Base-by-base conservation (phyloP, 306 rosid species). In the Castanea crenata region DNA sequence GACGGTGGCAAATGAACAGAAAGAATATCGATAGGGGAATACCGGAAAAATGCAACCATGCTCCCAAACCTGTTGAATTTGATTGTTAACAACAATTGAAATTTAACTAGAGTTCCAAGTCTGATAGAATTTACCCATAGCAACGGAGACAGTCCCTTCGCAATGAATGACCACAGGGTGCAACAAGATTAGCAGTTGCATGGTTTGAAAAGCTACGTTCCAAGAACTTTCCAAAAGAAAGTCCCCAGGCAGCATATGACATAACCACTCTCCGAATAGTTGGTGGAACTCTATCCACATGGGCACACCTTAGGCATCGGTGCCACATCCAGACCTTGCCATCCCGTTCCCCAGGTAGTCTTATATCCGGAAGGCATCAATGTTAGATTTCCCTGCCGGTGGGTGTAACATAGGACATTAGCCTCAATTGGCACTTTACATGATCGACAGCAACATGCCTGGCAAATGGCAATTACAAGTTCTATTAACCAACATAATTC, bases 301-400 rank as follows among this genome's bases (percentile, higher is more conserved):
- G 87, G 65, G 97, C 92, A 75, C 99, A 96, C 85, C 83, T 91
- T 52, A 93, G 78, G 80, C 99, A 96, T 19, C 99, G 92, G 77
- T 96, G 99, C 99, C 99, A 96, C 99, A 96, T 96, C 99, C 99
- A 96, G 77, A 93, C 90, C 85, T 90, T 93, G 31, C 94, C 98
- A 73, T 96, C 99, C 64, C 85, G 86, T 82, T 91, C 97, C 67
- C 99, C 99, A 2, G 97, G 94, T 68, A 96, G 87, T 85, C 85
- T 96, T 74, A 93, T 62, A n/a, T 92, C 83, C 55, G 92, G 89
- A 84, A 96, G 96, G 73, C 94, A 86, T 81, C 78, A 88, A 70
- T 31, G 99, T 93, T 81, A 96, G 97, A 86, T 96, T 96, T 77
- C 98, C 99, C 80, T 93, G 98, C 83, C 87, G 94, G 78, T 96